Conservation (phyloP, 2,329 filamentous ascomycete species). For the Mollisiaceae sp. region DNA sequence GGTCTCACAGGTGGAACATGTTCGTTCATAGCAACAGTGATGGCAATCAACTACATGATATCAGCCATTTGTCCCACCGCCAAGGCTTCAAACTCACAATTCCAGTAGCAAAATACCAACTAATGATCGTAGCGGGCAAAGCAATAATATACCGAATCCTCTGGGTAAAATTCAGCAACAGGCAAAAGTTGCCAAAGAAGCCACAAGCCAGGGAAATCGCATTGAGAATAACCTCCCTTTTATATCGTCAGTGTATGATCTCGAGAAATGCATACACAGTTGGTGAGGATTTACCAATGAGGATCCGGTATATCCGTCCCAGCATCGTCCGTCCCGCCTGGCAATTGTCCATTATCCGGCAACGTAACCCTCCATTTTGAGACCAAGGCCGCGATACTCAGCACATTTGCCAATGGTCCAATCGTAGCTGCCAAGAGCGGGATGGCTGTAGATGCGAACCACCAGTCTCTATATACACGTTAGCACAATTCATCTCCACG, state of each 20-base stretch:
- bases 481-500: background rate
- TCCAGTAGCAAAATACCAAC: constrained; percentile 66
- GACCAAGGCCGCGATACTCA: constrained; percentile 70
- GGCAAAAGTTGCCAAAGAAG: constrained; percentile 68
- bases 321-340: constrained; percentile 51
- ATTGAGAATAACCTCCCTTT: constrained; percentile 65
- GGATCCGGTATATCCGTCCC: constrained; percentile 64
- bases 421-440: constrained; percentile 69
- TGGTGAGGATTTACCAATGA: constrained; percentile 53
- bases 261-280: background rate
- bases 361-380: constrained; percentile 63
- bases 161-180: constrained; percentile 72
- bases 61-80: background rate
- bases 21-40: constrained; percentile 61
- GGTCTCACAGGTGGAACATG: constrained; percentile 53
- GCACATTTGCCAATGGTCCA: constrained; percentile 73
- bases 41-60: constrained; percentile 57
- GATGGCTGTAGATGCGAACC: constrained; percentile 50
- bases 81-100: constrained; percentile 50
- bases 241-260: background rate
- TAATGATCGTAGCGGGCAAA: constrained; percentile 68
- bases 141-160: constrained; percentile 70
- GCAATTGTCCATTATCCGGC: constrained; percentile 51
- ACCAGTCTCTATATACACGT: constrained; percentile 43
- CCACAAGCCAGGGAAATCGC: constrained; percentile 67